Conservation (phyloP, 2,329 filamentous ascomycete species). For the Ceratocystis harringtonii region DNA sequence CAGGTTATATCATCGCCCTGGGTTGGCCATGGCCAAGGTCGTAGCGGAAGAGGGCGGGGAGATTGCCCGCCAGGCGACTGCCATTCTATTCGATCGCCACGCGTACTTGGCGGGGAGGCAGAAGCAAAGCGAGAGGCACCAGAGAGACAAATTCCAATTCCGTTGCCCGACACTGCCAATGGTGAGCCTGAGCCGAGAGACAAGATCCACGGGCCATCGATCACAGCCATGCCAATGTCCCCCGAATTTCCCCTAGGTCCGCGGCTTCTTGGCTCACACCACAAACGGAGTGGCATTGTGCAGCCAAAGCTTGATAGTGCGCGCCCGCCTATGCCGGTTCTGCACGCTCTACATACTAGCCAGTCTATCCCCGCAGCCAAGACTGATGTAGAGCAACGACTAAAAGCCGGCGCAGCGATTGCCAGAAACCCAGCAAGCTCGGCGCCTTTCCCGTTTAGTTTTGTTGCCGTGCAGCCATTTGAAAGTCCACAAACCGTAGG, state of each 20-base stretch:
- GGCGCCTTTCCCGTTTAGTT: slow-evolving; percentile 20
- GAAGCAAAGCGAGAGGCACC: no score
- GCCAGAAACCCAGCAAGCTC: slow-evolving; percentile 13
- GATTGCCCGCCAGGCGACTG: neutral
- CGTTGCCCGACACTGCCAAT: neutral
- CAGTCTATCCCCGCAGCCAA: neutral
- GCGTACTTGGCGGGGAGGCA: no score
- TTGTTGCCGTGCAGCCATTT: slow-evolving; percentile 20
- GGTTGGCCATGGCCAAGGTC: neutral
- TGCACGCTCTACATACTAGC: neutral
- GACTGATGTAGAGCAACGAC: neutral
- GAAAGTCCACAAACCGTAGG: slow-evolving; percentile 16
- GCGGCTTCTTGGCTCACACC: neutral
- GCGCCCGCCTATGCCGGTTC: neutral
- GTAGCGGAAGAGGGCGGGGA: neutral
- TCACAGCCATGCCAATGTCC: neutral
- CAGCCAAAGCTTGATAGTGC: neutral
- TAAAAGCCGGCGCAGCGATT: neutral
- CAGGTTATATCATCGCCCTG: neutral
- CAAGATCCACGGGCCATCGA: no score
- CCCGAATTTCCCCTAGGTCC: neutral
- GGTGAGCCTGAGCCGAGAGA: neutral
- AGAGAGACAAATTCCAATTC: no score
- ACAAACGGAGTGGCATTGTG: slow-evolving; percentile 4
- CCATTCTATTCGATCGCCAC: neutral